Evolutionary conservation across 2,329 filamentous ascomycete species (phyloP).

Genomic region (Xylariaceae sp.): DNA sequence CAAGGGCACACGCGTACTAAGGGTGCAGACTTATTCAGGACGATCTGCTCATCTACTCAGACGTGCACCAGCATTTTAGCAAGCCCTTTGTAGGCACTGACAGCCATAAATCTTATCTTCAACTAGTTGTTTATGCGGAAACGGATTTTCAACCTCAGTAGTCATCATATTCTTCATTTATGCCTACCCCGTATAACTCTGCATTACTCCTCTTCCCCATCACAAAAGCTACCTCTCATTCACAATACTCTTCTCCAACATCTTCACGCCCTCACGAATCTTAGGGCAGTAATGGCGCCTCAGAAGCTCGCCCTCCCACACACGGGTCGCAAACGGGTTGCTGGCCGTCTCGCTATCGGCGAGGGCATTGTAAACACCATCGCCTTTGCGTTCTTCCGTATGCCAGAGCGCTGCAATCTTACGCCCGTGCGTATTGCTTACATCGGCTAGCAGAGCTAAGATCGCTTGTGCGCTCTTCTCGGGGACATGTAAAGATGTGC

Average conservation of each 20-base stretch:
- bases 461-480: slow-evolving; percentile 84
- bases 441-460: slow-evolving; percentile 70
- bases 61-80: no score
- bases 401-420: slow-evolving; percentile 88
- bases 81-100: no score
- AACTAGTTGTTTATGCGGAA: no score
- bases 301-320: slow-evolving; percentile 92
- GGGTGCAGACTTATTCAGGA: no score
- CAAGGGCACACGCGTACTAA: no score
- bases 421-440: slow-evolving; percentile 75
- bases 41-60: no score
- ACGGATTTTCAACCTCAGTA: no score
- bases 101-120: no score
- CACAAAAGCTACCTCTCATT: slow-evolving; percentile 26
- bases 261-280: slow-evolving; percentile 70
- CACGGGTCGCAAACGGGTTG: slow-evolving; percentile 84
- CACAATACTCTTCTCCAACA: slow-evolving; percentile 66
- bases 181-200: no score
- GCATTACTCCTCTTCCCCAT: no score
- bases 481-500: slow-evolving; percentile 75
- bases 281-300: slow-evolving; percentile 81
- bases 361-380: slow-evolving; percentile 76
- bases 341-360: slow-evolving; percentile 74
- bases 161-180: no score
- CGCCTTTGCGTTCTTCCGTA: slow-evolving; percentile 87